Evolutionary conservation across 2,329 filamentous ascomycete species (phyloP).

Genomic region (Nemania diffusa): DNA sequence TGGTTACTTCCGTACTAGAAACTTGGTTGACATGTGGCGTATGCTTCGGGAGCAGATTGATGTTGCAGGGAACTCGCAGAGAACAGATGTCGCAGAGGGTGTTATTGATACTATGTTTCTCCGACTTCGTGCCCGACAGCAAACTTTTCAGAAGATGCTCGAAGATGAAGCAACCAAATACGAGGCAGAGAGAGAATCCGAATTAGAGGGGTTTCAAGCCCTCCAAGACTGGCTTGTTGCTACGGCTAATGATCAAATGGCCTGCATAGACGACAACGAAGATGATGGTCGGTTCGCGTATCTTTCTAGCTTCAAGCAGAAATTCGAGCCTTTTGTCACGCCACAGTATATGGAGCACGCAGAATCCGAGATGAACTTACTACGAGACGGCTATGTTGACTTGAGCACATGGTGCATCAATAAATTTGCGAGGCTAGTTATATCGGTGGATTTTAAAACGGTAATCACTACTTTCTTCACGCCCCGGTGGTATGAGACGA

Average conservation of each 20-base stretch:
- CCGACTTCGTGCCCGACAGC: conserved; percentile 83
- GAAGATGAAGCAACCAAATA: conserved; percentile 85
- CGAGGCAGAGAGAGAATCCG: conserved; percentile 64
- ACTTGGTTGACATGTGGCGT: conserved; percentile 93
- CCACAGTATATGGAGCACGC: conserved; percentile 82
- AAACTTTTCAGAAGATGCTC: conserved; percentile 86
- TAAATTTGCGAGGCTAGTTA: conserved; percentile 87
- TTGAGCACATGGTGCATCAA: conserved; percentile 92
- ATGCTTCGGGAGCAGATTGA: conserved; percentile 95
- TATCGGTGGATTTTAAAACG: conserved; percentile 85
- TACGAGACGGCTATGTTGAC: conserved; percentile 94
- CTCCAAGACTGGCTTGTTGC: conserved; percentile 96
- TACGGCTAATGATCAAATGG: conserved; percentile 98
- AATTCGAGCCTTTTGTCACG: conserved; percentile 83
- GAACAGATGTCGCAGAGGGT: conserved; percentile 90
- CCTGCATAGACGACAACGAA: conserved; percentile 93
- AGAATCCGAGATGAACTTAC: conserved; percentile 74
- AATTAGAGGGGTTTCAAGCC: conserved; percentile 76
- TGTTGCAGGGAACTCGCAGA: conserved; percentile 84
- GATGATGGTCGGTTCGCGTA: conserved; percentile 81
- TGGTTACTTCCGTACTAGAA: conserved; percentile 91
- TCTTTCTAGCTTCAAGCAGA: conserved; percentile 84
- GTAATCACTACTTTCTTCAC: conserved; percentile 94
- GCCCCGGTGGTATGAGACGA: conserved; percentile 84
- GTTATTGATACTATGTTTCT: conserved; percentile 97